phyloP scores from a whole-genome alignment of 202 grass and related monocot genomes.

The Digitaria exilis region DNA sequence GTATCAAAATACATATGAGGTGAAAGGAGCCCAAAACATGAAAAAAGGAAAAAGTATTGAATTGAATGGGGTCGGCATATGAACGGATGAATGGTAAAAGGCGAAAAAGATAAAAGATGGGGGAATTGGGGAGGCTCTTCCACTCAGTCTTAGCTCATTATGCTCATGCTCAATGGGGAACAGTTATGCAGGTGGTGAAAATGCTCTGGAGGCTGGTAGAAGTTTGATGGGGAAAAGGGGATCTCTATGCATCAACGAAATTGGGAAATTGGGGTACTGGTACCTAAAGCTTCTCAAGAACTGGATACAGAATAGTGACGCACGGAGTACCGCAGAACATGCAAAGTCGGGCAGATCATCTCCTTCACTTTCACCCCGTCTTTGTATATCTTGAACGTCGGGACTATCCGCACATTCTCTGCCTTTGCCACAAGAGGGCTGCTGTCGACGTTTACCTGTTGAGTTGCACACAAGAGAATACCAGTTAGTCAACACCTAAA shows the following conservation, averaged over 20 bases:
- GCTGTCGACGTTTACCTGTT: constrained; percentile 77
- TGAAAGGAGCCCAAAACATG: constrained; percentile 56
- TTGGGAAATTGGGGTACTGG: constrained; percentile 40
- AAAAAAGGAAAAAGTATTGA: constrained; percentile 35
- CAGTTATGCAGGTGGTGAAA: constrained; percentile 64
- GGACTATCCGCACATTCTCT: constrained; percentile 79
- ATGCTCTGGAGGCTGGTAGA: constrained; percentile 45
- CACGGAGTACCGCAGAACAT: constrained; percentile 79
- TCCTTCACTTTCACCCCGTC: constrained; percentile 73
- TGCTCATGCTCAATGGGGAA: constrained; percentile 46
- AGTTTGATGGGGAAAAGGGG: constrained; percentile 40
- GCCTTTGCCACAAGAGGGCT: constrained; percentile 56
- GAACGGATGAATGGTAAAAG: constrained; percentile 22
- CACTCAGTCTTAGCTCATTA: constrained; percentile 55
- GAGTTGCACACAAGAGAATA: background rate
- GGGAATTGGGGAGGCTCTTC: constrained; percentile 44
- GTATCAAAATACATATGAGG: constrained; percentile 47
- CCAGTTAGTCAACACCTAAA: constrained; percentile 25
- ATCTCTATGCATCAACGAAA: constrained; percentile 38
- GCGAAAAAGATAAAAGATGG: constrained; percentile 15
- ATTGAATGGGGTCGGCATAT: constrained; percentile 56
- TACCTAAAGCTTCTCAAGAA: constrained; percentile 53
- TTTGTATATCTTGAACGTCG: constrained; percentile 96
- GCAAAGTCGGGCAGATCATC: constrained; percentile 91
- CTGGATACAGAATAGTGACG: constrained; percentile 73